Base-by-base conservation (phyloP, 169 alveolate species). In the Babesia divergens region DNA sequence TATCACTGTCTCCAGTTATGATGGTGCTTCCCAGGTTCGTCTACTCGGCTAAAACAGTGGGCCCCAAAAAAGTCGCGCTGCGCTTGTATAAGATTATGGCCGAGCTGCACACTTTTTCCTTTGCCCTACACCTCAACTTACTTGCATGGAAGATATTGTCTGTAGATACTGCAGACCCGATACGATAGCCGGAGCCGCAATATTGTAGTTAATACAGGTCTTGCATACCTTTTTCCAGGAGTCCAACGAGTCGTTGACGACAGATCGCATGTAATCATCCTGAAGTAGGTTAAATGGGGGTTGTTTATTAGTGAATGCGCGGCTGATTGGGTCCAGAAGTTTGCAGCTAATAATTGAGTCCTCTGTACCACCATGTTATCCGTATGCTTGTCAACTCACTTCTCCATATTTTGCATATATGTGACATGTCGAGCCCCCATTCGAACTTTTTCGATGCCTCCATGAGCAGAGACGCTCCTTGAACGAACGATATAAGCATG, bases 31-130 rank as follows among this genome's bases (percentile, higher is more conserved):
- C 94, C 94, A n/a, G 77, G 89, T 22, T 50, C 58, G 70, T 84
- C 94, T 7, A 32, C 66, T 53, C 91, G 72, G 35, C 74, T 79
- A 79, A 84, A 91, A 32, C 87, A 70, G 75, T 91, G 95, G 6
- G 94, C 68, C 14, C 95, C 95, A 65, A 91, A 91, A 64, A 50
- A 85, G 74, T 91, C 95, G 31, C 95, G 74, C 51, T 91, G 95
- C 18, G 94, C 95, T 55, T 91, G 95, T 13, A 90, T 84, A 54
- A 91, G 82, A 70, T 90, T 51, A 74, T 74, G 53, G 82, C 92
- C 69, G 72, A 68, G 51, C 74, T 62, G 47, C 24, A 20, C 67
- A 55, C 29, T 24, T 37, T 1, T 14, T 13, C 18, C 14, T 0
- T 0, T 20, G 3, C 11, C 9, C 6, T 11, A 18, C 31, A 13